Evolutionary conservation across 208 protist genomes (phyloP).

Genomic region (Angomonas deanei): DNA sequence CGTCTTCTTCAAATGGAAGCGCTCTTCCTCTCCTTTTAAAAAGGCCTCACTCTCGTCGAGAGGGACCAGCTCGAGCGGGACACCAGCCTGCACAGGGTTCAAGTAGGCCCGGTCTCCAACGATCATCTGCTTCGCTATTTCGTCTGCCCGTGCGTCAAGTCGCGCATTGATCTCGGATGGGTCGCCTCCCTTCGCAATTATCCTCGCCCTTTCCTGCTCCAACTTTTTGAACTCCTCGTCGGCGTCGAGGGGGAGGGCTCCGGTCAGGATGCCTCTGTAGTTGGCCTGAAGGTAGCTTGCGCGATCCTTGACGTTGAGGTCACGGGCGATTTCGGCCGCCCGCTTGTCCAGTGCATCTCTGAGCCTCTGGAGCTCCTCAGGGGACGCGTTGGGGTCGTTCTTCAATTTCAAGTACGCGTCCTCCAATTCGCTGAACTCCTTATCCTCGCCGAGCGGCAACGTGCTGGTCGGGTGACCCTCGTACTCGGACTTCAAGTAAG

Average conservation of each 20-base stretch:
- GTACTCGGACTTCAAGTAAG: slow-evolving; percentile 29
- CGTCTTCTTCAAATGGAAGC: slow-evolving; percentile 16
- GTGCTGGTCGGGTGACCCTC: slow-evolving; percentile 25
- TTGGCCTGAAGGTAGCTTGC: slow-evolving; percentile 10
- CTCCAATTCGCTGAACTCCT: slow-evolving; percentile 33
- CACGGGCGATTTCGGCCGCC: slow-evolving; percentile 18
- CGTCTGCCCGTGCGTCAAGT: slow-evolving; percentile 35
- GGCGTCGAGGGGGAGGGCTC: slow-evolving; percentile 20
- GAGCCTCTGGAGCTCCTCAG: slow-evolving; percentile 20
- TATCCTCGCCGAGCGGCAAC: slow-evolving; percentile 38
- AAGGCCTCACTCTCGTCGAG: slow-evolving; percentile 47
- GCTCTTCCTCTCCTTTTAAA: slow-evolving; percentile 27
- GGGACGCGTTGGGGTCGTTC: slow-evolving; percentile 12
- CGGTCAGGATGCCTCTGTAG: slow-evolving; percentile 21
- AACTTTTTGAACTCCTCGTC: slow-evolving; percentile 20
- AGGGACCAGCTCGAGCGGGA: slow-evolving; percentile 32
- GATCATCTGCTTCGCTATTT: slow-evolving; percentile 31
- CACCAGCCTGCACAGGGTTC: slow-evolving; percentile 30
- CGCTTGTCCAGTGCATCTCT: slow-evolving; percentile 24
- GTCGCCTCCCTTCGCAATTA: slow-evolving; percentile 7
- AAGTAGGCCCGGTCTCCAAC: slow-evolving; percentile 33
- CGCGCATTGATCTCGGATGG: slow-evolving; percentile 12
- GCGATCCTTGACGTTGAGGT: slow-evolving; percentile 14
- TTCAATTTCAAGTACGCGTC: slow-evolving; percentile 21
- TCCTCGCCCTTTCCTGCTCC: slow-evolving; percentile 16